Evolutionary conservation across 495 filamentous ascomycete species (phyloP).

Genomic region (Poronia punctata): DNA sequence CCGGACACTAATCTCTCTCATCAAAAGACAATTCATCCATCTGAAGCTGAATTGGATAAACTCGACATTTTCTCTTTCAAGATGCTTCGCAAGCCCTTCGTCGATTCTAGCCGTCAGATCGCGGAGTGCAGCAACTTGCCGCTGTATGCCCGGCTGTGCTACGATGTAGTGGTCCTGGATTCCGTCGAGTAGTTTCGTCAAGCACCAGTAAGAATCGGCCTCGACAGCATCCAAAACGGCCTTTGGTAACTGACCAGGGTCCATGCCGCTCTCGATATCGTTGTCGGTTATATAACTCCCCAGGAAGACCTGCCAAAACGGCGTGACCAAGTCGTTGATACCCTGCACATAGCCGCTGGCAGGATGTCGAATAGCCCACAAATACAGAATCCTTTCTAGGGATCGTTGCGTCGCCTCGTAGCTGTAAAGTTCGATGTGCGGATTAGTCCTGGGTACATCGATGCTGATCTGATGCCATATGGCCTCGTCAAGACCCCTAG

Average conservation of each 20-base stretch:
- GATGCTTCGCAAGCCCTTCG: slow-evolving; percentile 71
- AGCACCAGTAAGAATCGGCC: slow-evolving; percentile 96
- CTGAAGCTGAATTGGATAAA: slow-evolving; percentile 99
- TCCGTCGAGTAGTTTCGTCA: slow-evolving; percentile 92
- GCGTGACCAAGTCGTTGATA: slow-evolving; percentile 96
- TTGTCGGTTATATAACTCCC: slow-evolving; percentile 87
- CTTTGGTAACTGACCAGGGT: slow-evolving; percentile 86
- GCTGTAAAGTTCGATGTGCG: slow-evolving; percentile 86
- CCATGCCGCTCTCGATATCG: slow-evolving; percentile 91
- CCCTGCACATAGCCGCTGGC: slow-evolving; percentile 97
- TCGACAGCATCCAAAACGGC: slow-evolving; percentile 94
- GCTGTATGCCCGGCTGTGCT: slow-evolving; percentile 90
- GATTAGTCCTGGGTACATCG: slow-evolving; percentile 94
- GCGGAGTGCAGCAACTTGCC: slow-evolving; percentile 80
- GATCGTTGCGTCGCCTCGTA: slow-evolving; percentile 95
- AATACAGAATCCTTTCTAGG: slow-evolving; percentile 87
- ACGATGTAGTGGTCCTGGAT: slow-evolving; percentile 99
- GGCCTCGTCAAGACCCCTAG: slow-evolving; percentile 81
- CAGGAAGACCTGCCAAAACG: slow-evolving; percentile 96
- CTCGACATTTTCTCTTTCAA: slow-evolving; percentile 85
- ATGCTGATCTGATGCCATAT: slow-evolving; percentile 99
- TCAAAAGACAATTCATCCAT: slow-evolving; percentile 99
- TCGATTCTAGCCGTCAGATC: slow-evolving; percentile 91
- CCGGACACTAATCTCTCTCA: slow-evolving; percentile 92
- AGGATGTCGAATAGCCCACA: slow-evolving; percentile 96